Base-by-base conservation (phyloP, 108 stramenopile species). In the Cafeteria roenbergensis region DNA sequence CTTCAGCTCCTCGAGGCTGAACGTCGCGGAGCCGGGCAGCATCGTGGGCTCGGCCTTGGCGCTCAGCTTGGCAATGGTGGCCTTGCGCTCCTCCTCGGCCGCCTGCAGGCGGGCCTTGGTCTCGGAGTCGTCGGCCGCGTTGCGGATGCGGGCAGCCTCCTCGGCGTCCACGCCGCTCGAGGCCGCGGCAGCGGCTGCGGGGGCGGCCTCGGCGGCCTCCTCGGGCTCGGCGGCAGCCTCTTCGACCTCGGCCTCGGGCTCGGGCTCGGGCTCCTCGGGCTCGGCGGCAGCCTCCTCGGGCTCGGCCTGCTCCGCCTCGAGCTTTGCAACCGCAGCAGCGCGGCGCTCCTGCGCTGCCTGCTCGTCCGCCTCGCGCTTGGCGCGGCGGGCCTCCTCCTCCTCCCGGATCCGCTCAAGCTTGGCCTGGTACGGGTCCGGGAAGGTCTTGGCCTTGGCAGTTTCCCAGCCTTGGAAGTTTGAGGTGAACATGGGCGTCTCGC, bases 391-490 rank as follows among this genome's bases (percentile, higher is more conserved):
- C 62, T 34, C 73, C 67, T 75, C 37, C 48, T 62, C 74, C 34
- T 64, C 54, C 29, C 33, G 59, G 32, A 78, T 28, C 0, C 69
- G 70, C 24, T 66, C 75, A 36, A 82, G 67, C 34, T 56, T 75
- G 26, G 71, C 75, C 57, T 74, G 64, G 71, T 82, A 82, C 20
- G 79, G 77, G 66, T 82, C 79, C 6, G 69, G 71, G 55, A 77
- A 80, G 26, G 56, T 34, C 54, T 51, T 55, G 62, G 68, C 71
- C 30, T n/a, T 26, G 32, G 37, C 57, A 25, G 66, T 64, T 66
- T 80, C 77, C 82, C 82, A 82, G 30, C 71, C 82, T 8, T 51
- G 52, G 71, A 82, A 82, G 55, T 80, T 70, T 65, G 68, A 65
- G 28, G 74, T 77, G 72, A 82, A 80, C 37, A 82, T 29, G 24